Evolutionary conservation across 2,329 filamentous ascomycete species (phyloP).

Genomic region (Fusarium pininemorale): DNA sequence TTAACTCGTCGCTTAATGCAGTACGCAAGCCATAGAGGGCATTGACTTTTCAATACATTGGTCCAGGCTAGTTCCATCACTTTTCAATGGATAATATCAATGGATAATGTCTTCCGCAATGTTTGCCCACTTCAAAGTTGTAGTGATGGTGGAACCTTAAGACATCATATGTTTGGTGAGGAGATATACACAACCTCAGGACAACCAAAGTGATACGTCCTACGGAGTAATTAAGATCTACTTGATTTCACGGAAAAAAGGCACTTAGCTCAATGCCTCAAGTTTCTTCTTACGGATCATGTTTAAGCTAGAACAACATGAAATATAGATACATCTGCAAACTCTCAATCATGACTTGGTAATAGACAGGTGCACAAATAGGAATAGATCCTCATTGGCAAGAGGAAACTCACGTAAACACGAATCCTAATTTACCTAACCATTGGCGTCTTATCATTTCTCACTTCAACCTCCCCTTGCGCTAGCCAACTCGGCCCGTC

Average conservation of each 20-base stretch:
- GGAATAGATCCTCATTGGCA: neutral
- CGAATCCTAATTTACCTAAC: constrained; percentile 13
- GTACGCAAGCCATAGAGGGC: constrained; percentile 7
- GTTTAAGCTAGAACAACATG: neutral
- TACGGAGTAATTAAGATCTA: neutral
- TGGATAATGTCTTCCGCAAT: neutral
- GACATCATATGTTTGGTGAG: neutral
- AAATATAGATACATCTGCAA: constrained; percentile 1
- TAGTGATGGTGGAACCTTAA: constrained; percentile 9
- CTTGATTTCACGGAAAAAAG: neutral
- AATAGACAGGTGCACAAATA: neutral
- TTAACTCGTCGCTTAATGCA: neutral
- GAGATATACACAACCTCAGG: neutral
- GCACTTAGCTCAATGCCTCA: neutral
- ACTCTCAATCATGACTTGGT: neutral
- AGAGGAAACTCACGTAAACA: constrained; percentile 7
- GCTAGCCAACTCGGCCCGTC: constrained; percentile 29
- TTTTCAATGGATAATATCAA: neutral
- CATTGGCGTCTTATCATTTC: constrained; percentile 3
- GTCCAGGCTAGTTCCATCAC: neutral
- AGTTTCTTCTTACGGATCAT: neutral
- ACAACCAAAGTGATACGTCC: neutral
- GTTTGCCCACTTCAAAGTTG: neutral
- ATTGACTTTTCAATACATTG: neutral
- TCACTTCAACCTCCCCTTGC: constrained; percentile 12